Conservation (phyloP, 1,139 yeast species). For the Yamadazyma sp. region DNA sequence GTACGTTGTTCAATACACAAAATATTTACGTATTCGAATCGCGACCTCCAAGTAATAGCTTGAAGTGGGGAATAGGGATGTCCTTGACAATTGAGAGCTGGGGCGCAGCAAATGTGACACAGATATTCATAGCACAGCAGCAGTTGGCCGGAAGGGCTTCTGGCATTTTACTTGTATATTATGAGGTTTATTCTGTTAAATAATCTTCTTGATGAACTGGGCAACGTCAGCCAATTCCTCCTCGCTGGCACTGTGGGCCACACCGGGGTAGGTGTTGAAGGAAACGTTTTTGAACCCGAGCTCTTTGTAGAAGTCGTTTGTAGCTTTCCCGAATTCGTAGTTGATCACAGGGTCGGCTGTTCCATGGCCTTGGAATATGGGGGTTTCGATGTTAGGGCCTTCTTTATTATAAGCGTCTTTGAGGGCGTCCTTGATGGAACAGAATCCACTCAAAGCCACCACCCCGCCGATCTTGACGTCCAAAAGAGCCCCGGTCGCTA, state of each 20-base stretch:
- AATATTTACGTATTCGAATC: not conserved
- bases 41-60: not conserved
- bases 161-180: not conserved
- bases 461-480: slow-evolving; percentile 76
- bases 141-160: too few species aligned
- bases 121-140: too few species aligned
- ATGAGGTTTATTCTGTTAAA: not conserved
- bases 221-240: slow-evolving; percentile 62
- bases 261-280: slow-evolving; percentile 61
- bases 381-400: slow-evolving; percentile 57
- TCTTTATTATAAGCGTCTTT: slow-evolving; percentile 20
- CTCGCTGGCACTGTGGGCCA: slow-evolving; percentile 68
- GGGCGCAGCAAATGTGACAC: too few species aligned
- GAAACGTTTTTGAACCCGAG: slow-evolving; percentile 54
- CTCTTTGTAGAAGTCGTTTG: slow-evolving; percentile 44
- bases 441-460: slow-evolving; percentile 76
- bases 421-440: slow-evolving; percentile 52
- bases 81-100: not conserved
- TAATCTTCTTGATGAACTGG: slow-evolving; percentile 7
- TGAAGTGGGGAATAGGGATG: not conserved
- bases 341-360: slow-evolving; percentile 67
- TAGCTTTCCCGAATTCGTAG: slow-evolving; percentile 45
- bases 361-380: slow-evolving; percentile 90
- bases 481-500: slow-evolving; percentile 50
- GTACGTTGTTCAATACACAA: not conserved